Conservation (phyloP, 176 grass and related monocot species). For the Hsuehochloa calcarea region DNA sequence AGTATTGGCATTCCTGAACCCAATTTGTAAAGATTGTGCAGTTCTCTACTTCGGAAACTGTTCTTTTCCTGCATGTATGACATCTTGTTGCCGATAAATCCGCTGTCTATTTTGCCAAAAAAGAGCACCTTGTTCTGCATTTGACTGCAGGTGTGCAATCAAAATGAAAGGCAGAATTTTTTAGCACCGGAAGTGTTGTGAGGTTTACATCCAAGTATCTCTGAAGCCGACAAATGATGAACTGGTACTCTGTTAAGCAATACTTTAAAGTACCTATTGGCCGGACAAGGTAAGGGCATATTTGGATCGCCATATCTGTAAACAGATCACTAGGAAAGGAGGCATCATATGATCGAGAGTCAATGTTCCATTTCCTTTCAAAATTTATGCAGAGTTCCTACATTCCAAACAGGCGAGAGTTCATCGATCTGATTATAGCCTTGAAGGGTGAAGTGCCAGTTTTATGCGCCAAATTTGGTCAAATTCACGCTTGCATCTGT, state of each 20-base stretch:
- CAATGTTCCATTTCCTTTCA: neutral
- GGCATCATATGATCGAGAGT: neutral
- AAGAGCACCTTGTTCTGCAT: neutral
- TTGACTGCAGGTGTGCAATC: neutral
- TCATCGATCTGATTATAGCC: neutral
- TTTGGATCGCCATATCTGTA: neutral
- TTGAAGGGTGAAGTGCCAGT: neutral
- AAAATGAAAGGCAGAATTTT: neutral
- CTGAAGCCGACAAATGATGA: neutral
- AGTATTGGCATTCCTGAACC: constrained; percentile 12
- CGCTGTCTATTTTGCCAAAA: constrained; percentile 8
- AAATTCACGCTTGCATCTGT: neutral
- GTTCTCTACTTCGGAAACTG: neutral
- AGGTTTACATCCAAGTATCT: neutral
- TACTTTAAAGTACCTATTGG: neutral
- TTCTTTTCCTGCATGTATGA: neutral
- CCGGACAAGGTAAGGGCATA: neutral
- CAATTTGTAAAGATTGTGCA: neutral
- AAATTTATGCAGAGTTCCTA: neutral
- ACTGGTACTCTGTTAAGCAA: neutral
- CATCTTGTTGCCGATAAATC: neutral
- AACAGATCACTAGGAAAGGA: neutral
- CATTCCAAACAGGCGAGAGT: neutral
- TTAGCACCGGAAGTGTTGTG: neutral
- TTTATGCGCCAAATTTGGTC: neutral